Evolutionary conservation across 345 rosid genomes (phyloP), one percentile per base, ranked within the genome.

Genomic region (Gossypium mustelinum): DNA sequence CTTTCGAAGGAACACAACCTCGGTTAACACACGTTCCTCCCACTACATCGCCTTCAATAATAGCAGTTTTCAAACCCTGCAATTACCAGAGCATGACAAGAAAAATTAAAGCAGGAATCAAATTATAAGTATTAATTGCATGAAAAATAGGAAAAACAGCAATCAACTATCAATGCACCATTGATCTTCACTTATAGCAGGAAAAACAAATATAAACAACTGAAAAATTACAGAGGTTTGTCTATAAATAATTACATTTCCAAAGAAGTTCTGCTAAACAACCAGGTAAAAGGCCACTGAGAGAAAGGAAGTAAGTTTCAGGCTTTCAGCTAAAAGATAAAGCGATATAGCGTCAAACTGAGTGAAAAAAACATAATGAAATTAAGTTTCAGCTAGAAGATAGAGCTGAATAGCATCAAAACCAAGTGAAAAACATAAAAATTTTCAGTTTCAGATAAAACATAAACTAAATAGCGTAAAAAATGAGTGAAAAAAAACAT

Each of bases 11-110:
- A 66, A 95, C 98, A 83, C 99, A 93, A 0, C 99, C 99, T 88
- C 99, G 87, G 82, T 95, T 95, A 48, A 95, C 99, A 73, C 98
- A 95, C 64, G 98, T 93, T 76, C 99, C 99, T 75, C 99, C 99
- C 72, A 95, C 87, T 48, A 93, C 99, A 81, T 95, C 97, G 73
- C 99, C 98, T 83, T 95, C 99, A 2, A 93, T 86, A 18, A 95
- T 87, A 12, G 98, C 99, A 72, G 97, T 93, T 87, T 95, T 95
- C 68, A 93, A 87, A 64, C 98, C 98, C 98, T 95, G 81, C 68
- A 29, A 68, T 8, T 7, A 9, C 3, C 67, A 58, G 43, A 13
- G 25, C 25, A 68, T 2, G 14, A 14, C 41, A 48, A 68, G 13
- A 54, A 48, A 34, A 68, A 14, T 48, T 48, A 24, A 48, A 47